phyloP scores from a whole-genome alignment of 2,329 filamentous ascomycete genomes.

The Ceratocystis albifundus region DNA sequence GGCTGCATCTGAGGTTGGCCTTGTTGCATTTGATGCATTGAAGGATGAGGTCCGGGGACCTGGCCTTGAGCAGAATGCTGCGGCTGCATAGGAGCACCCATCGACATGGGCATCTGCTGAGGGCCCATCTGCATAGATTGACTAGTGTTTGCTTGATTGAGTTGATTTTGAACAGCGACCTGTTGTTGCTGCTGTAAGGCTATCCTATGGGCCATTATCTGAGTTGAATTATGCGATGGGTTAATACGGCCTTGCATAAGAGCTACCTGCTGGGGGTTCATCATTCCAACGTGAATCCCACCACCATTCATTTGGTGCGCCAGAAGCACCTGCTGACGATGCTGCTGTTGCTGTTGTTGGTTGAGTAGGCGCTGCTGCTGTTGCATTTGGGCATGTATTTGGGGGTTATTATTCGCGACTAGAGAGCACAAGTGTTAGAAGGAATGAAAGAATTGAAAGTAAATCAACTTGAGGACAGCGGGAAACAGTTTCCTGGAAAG shows the following conservation, averaged over 20 bases:
- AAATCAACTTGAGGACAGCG: no score
- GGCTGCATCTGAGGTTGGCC: constrained; percentile 11
- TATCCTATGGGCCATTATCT: constrained; percentile 36
- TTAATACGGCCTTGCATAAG: constrained; percentile 32
- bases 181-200: constrained; percentile 37
- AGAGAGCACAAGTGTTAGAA: not conserved
- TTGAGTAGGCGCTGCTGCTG: constrained; percentile 42
- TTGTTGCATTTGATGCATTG: constrained; percentile 28
- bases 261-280: constrained; percentile 41
- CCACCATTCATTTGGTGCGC: constrained; percentile 40
- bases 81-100: constrained; percentile 25
- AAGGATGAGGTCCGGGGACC: constrained; percentile 31
- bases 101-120: constrained; percentile 28
- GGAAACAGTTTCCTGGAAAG: no score
- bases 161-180: constrained; percentile 29
- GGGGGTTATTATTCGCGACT: constrained; percentile 27
- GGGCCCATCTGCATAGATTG: constrained; percentile 41
- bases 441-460: no score
- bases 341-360: constrained; percentile 46
- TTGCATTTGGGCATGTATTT: constrained; percentile 35
- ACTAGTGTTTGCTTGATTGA: constrained; percentile 34
- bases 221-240: constrained; percentile 27
- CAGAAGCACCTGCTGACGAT: constrained; percentile 42
- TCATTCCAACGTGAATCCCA: constrained; percentile 42
- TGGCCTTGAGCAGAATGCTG: constrained; percentile 25